Evolutionary conservation across 768 basidiomycete genomes (phyloP).

Genomic region (Lactifluus pinguis): DNA sequence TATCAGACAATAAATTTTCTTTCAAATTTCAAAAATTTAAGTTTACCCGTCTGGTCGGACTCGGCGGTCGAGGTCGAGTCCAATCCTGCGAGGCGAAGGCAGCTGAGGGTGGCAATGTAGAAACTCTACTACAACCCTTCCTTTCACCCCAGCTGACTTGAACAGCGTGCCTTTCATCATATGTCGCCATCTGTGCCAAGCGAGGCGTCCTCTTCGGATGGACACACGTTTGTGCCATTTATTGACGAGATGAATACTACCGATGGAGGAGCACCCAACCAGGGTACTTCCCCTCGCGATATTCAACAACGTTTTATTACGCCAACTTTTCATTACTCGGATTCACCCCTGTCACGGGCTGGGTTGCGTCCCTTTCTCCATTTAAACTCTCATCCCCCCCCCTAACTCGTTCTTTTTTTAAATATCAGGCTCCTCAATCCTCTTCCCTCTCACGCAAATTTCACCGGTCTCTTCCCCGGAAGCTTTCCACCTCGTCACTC

Average conservation of each 20-base stretch:
- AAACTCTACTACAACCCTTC: not conserved
- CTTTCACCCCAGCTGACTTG: too few relatives aligned
- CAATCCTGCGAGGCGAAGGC: not conserved
- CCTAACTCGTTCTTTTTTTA: not conserved
- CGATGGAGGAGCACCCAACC: not conserved
- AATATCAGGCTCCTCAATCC: constrained; percentile 46
- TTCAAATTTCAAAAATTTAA: not conserved
- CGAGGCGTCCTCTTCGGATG: constrained; percentile 10
- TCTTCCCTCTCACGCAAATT: constrained; percentile 24
- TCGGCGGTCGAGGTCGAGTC: not conserved
- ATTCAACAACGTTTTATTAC: constrained; percentile 12
- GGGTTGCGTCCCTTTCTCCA: constrained; percentile 22
- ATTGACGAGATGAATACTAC: not conserved
- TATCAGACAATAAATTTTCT: not conserved
- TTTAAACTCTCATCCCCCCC: not conserved
- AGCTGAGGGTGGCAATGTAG: not conserved
- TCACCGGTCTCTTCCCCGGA: constrained; percentile 14
- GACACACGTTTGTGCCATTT: constrained; percentile 14
- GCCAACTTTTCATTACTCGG: constrained; percentile 12
- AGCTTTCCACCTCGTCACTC: constrained; percentile 35
- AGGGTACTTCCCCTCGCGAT: constrained; percentile 21
- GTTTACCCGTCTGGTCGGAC: not conserved
- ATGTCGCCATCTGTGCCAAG: constrained; percentile 12
- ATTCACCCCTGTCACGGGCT: constrained; percentile 25
- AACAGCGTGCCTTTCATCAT: not conserved